These are phyloP conservation scores for Epicoccum nigrum DNA, from an alignment of 2,329 filamentous ascomycete genomes.

Conservation along the genomic window DNA sequence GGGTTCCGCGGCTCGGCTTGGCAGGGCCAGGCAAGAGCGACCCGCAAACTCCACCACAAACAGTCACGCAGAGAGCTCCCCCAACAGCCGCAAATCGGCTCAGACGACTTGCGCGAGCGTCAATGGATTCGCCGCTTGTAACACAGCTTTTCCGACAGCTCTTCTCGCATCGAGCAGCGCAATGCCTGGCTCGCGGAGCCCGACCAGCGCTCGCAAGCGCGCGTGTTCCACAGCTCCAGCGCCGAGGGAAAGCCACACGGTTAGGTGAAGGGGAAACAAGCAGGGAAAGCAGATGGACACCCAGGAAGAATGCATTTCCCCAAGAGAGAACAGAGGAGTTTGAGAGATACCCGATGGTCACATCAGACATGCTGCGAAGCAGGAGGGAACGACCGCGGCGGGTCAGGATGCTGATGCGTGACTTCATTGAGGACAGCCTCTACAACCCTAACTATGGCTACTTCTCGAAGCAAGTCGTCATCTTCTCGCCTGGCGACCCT, in stretches of 20 bases:
- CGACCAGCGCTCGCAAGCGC: constrained; percentile 48
- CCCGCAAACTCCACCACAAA: constrained; percentile 35
- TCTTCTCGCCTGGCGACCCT: constrained; percentile 89
- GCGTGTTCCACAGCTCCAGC: constrained; percentile 35
- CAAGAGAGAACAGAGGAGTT: constrained; percentile 82
- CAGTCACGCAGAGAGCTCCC: constrained; percentile 24
- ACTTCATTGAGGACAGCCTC: constrained; percentile 96
- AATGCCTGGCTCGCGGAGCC: constrained; percentile 56
- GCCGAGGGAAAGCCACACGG: constrained; percentile 40
- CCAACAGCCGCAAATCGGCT: constrained; percentile 19
- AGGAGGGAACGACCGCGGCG: constrained; percentile 78
- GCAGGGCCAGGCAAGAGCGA: constrained; percentile 23
- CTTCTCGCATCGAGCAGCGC: constrained; percentile 72
- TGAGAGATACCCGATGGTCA: constrained; percentile 80
- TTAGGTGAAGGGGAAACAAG: constrained; percentile 44
- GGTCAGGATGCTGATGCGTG: constrained; percentile 96
- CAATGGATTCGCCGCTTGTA: constrained; percentile 83
- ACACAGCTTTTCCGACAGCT: constrained; percentile 83
- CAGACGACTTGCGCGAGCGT: constrained; percentile 21
- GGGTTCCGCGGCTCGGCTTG: constrained; percentile 40
- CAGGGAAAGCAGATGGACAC: constrained; percentile 82
- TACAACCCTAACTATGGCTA: constrained; percentile 97
- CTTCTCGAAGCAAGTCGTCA: constrained; percentile 94
- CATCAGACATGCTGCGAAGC: constrained; percentile 75
- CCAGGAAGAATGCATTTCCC: constrained; percentile 76